Base-by-base conservation (phyloP, 495 filamentous ascomycete genomes). In the Aspergillus cristatus region DNA sequence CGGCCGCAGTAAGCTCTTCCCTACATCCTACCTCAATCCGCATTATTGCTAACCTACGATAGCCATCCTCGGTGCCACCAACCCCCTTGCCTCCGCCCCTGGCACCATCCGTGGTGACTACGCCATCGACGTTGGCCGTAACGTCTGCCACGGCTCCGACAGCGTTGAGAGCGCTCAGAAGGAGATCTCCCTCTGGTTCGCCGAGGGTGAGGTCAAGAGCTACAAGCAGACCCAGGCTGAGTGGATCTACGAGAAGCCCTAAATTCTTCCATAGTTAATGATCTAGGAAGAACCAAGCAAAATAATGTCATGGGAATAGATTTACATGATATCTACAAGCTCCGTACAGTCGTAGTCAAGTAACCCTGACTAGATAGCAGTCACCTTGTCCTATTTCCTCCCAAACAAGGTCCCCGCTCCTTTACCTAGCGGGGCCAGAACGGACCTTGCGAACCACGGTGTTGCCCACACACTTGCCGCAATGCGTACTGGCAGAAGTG, bases 131-230 rank as follows among this genome's bases (percentile, higher is more conserved):
- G 84, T 91, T 55, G 91, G 91, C 70, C 87, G 91, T 62, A 98
- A 98, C 76, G 86, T 98, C 68, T 96, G 91, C 81, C 91, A 98
- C 78, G 91, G 91, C 60, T 94, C 87, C 67, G 91, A 98, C 79
- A 78, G 74, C 68, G 89, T 97, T 67, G 91, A 97, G 78, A 91
- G 72, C 71, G 91, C 91, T 67, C 79, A 97, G 82, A 96, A 96
- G 84, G 91, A 98, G 76, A 98, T 98, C 60, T 82, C 76, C 50
- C 81, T 96, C 57, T 98, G 91, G 91, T 98, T 98, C 84, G 71
- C 77, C 62, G 65, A 79, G 50, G 78, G 75, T 48, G 91, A 98
- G 67, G 53, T 94, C 54, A 65, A 84, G 65, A 69, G 53, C 62
- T 98, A 78, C 72, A 86, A 86, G 74, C 69, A 68, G 53, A 71